Base-by-base conservation (phyloP, 371 early-diverging fungal genomes). In the Globomyces sp. region DNA sequence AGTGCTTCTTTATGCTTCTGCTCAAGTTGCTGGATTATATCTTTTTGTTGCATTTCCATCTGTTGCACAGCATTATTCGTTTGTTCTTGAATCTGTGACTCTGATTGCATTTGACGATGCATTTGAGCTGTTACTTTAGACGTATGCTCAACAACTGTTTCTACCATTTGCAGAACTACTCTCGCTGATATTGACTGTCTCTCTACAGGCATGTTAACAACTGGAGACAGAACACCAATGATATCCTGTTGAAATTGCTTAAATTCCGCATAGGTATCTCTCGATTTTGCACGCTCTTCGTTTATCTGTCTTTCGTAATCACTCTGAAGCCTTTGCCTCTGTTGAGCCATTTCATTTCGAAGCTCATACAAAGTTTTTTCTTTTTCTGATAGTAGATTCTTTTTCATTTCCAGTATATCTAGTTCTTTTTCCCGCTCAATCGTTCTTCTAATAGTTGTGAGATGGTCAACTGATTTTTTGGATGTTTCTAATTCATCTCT, bases 391-490 rank as follows among this genome's bases (percentile, higher is more conserved):
- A 70, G 52, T 0, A 80, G 62, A n/a, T 77, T 71, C 37, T 76
- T 76, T 41, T 72, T 74, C 41, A 71, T 53, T 0, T 34, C 69
- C 13, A 80, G 68, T 9, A 80, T 55, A 47, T 80, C 80, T 13
- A 80, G 62, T 34, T 77, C 80, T 58, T 77, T 80, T 66, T 80
- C 77, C 34, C 69, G 68, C 48, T 70, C 52, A 36, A 80, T 41
- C 2, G 66, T 63, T 10, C 61, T 61, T 36, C 77, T 68, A 57
- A 80, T 77, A n/a, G 69, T 6, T 1, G 73, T 47, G 2, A 80
- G 63, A 60, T 77, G 72, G 9, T 37, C 39, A 13, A 59, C 53
- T 6, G 68, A 40, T 11, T 68, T 51, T 3, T 69, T 64, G 6
- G 67, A 24, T 1, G 52, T 40, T 4, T 63, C 48, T 42, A 69